phyloP scores from a whole-genome alignment of 1,139 yeast genomes.

The Waltiozyma sp. region DNA sequence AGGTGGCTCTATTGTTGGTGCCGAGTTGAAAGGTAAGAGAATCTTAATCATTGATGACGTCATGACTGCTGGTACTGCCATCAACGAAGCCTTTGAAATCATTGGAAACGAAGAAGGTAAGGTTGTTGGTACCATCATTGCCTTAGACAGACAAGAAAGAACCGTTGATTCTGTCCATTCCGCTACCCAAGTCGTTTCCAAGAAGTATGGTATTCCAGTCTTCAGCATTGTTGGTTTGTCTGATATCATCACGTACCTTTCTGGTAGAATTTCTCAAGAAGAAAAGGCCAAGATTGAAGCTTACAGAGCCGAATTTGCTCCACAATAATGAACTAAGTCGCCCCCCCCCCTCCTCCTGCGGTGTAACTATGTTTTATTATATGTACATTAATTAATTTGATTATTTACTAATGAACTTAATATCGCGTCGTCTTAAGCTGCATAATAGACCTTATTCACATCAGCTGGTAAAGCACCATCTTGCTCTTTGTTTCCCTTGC shows the following conservation, averaged over 20 bases:
- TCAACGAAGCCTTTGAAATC: conserved; percentile 83
- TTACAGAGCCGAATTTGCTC: conserved; percentile 38
- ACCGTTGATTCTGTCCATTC: conserved; percentile 57
- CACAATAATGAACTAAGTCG: conserved; percentile 1
- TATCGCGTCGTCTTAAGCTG: not conserved
- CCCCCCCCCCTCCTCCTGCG: no score
- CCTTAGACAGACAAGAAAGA: conserved; percentile 90
- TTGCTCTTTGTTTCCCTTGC: not conserved
- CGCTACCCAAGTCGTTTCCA: conserved; percentile 73
- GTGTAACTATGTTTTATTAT: not conserved
- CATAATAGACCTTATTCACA: not conserved
- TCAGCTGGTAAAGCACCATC: not conserved
- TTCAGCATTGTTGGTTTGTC: conserved; percentile 65
- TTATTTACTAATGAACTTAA: no score
- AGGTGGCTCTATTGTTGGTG: conserved; percentile 92
- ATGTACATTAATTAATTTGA: not conserved
- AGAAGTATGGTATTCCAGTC: conserved; percentile 71
- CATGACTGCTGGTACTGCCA: conserved; percentile 98
- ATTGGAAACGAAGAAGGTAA: conserved; percentile 60
- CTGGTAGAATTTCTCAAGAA: conserved; percentile 40
- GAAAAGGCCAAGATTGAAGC: conserved; percentile 45
- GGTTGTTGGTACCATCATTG: conserved; percentile 78
- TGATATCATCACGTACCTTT: conserved; percentile 60
- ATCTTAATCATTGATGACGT: conserved; percentile 90
- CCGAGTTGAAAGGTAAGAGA: conserved; percentile 55